Evolutionary conservation across 2,329 filamentous ascomycete species (phyloP).

Genomic region (Trichocomaceae sp.): DNA sequence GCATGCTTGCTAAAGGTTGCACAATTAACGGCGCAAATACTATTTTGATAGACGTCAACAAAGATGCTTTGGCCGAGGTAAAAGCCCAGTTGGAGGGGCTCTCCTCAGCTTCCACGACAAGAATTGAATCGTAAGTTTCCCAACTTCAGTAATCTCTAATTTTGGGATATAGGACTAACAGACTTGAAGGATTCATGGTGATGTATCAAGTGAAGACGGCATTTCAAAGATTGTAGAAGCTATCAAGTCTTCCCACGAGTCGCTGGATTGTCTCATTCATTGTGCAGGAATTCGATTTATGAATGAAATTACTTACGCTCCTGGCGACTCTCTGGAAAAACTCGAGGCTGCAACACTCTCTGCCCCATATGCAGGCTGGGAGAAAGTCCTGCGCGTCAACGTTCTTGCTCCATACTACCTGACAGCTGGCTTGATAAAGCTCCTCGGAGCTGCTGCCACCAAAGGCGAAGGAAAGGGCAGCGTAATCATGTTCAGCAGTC

Average conservation of each 20-base stretch:
- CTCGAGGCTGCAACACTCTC: constrained; percentile 15
- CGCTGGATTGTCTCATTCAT: constrained; percentile 12
- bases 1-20: constrained; percentile 14
- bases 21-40: constrained; percentile 16
- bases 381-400: constrained; percentile 13
- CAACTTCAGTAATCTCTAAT: not conserved
- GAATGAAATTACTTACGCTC: constrained; percentile 13
- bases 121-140: not conserved
- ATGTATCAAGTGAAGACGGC: constrained; percentile 14
- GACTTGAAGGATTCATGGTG: constrained; percentile 8
- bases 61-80: constrained; percentile 7
- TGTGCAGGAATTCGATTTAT: constrained; percentile 14
- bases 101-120: not conserved
- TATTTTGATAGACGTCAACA: constrained; percentile 14
- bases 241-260: constrained; percentile 5
- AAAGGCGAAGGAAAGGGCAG: constrained; percentile 16
- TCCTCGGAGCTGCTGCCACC: constrained; percentile 16
- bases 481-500: constrained; percentile 18
- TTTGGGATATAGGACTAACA: not conserved
- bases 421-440: constrained; percentile 15
- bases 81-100: constrained; percentile 11
- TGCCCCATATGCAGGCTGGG: constrained; percentile 14
- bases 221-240: constrained; percentile 10
- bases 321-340: constrained; percentile 9
- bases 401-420: constrained; percentile 18